Evolutionary conservation across 1,284 basidiomycete species (phyloP), one percentile per base, ranked within the genome.

Genomic region (Dichomitus squalens): DNA sequence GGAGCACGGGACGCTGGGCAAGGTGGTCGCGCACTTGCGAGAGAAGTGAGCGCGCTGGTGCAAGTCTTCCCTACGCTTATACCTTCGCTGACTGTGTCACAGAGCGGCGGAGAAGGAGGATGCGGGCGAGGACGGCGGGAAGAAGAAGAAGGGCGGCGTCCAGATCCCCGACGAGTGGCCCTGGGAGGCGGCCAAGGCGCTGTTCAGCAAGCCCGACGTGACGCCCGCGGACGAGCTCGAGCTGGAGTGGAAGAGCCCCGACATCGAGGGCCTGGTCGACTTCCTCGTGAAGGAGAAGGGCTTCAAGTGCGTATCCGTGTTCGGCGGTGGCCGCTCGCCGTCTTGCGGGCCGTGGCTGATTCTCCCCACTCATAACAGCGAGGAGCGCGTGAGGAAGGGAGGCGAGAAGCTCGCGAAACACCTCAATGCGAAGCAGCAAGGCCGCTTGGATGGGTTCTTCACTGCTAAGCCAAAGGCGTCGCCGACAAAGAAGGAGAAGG

Each of bases 281-380:
- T 99, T 99, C 76, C 75, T 99, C 25, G 96, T 98, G 20, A 87
- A 79, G 41, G 93, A 98, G 68, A 98, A 98, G 72, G 96, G 97
- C 2, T 99, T 99, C 84, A 96, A 92, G 95, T 96, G 66, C 36
- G 68, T 70, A 25, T 14, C 33, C 16, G 21, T 25, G 11, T 36
- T n/a, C n/a, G 6, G 8, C 9, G 25, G n/a, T 21, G 18, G 4
- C 18, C 18, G 18, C 1, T 47, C 12, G 11, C 18, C 9, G 2
- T n/a, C 9, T 47, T 5, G 31, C 12, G 5, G 20, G n/a, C 6
- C 18, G 36, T 50, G 34, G 48, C 58, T 41, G 29, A 31, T 31
- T 5, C 11, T 31, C 29, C n/a, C n/a, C n/a, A n/a, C 23, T 55
- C 16, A 20, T 4, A 50, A 14, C 69, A 98, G 95, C 65, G 96